Percentiles rank a stretch among this genome's conserved stretches.
Evolutionary conservation across 225 moss, liverwort and hornwort species (phyloP).

Genomic region (Asterella californica): DNA sequence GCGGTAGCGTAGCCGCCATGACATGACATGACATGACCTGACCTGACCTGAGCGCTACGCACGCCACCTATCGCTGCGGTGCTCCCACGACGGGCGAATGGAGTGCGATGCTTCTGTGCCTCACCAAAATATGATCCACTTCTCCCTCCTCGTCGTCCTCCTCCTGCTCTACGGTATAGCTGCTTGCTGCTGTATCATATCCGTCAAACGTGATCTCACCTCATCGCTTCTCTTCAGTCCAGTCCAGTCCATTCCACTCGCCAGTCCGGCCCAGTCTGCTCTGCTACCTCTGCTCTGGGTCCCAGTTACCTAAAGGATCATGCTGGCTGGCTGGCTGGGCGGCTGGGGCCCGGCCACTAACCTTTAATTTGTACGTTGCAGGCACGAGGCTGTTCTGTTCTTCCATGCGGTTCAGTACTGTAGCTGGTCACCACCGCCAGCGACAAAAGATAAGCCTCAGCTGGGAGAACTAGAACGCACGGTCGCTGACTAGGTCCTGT

Average conservation of each 20-base stretch:
- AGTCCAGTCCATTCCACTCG: not conserved
- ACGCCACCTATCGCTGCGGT: slow-evolving; percentile 17
- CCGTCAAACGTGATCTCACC: not conserved
- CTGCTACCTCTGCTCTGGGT: not conserved
- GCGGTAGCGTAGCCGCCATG: slow-evolving; percentile 30
- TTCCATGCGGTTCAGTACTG: not conserved
- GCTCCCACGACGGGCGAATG: slow-evolving; percentile 14
- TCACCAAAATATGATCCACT: not conserved
- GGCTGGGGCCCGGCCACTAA: not conserved
- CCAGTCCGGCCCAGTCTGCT: not conserved
- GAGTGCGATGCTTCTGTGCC: not conserved
- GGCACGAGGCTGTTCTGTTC: not conserved
- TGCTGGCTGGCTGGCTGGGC: not conserved
- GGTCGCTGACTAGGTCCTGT: not conserved
- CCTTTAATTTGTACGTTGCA: not conserved
- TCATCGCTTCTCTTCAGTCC: not conserved
- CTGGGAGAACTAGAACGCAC: not conserved
- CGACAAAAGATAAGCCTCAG: not conserved
- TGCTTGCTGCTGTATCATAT: not conserved
- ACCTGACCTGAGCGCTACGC: slow-evolving; percentile 16
- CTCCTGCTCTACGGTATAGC: no score
- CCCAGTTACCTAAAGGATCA: not conserved
- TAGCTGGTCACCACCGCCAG: not conserved
- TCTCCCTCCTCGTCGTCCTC: no score
- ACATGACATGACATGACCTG: slow-evolving; percentile 19